These are phyloP conservation scores for Chaetothyriales sp. DNA, from an alignment of 2,329 filamentous ascomycete genomes.

Conservation along the genomic window DNA sequence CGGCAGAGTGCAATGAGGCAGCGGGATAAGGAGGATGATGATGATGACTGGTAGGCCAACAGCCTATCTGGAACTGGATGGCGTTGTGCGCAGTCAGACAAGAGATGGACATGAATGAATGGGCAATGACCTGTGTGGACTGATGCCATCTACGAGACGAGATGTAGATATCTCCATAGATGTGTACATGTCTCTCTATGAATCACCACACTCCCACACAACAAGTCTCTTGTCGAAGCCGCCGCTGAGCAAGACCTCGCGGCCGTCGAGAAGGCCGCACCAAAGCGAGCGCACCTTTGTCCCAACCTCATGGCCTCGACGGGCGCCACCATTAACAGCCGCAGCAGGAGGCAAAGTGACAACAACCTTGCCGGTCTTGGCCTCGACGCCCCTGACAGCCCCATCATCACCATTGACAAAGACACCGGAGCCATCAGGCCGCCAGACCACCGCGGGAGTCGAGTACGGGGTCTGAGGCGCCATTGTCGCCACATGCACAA, in stretches of 20 bases:
- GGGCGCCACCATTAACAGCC: not conserved
- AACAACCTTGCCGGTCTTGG: slow-evolving; percentile 42
- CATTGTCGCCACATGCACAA: slow-evolving; percentile 43
- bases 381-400: slow-evolving; percentile 44
- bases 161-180: not conserved
- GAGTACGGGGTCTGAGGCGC: slow-evolving; percentile 51
- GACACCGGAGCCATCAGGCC: slow-evolving; percentile 45
- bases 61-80: slow-evolving; percentile 35
- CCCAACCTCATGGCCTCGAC: slow-evolving; percentile 38
- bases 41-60: slow-evolving; percentile 48
- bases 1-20: slow-evolving; percentile 59
- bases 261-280: slow-evolving; percentile 32
- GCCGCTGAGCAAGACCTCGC: slow-evolving; percentile 41
- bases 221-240: slow-evolving; percentile 49
- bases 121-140: not conserved
- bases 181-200: not conserved
- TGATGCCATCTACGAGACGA: not conserved
- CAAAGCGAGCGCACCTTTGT: slow-evolving; percentile 45
- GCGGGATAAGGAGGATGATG: slow-evolving; percentile 49
- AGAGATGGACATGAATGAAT: not conserved
- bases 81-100: slow-evolving; percentile 33
- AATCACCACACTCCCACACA: slow-evolving; percentile 32
- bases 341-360: slow-evolving; percentile 26
- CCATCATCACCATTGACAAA: slow-evolving; percentile 54
- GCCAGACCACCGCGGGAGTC: slow-evolving; percentile 46